A percentile compares a stretch with the other conserved stretches of the same genome.
Conservation (phyloP, 805 yeast genomes). For the Metschnikowia reukaufii region DNA sequence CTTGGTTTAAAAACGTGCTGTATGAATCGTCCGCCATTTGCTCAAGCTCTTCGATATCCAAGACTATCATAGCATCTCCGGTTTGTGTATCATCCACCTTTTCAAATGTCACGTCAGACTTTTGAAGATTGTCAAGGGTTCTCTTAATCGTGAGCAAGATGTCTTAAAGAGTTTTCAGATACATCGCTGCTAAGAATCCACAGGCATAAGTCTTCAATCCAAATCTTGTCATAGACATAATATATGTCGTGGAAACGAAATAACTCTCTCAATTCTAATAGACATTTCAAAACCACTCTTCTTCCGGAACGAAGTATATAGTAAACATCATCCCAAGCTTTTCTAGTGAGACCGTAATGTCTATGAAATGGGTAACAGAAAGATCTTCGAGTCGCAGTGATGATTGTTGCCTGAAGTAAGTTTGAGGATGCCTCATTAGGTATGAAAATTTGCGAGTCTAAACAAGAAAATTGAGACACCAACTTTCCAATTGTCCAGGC, state of each 20-base stretch:
- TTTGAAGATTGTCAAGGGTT: slow-evolving; percentile 38
- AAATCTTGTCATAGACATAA: slow-evolving; percentile 76
- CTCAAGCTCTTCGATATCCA: slow-evolving; percentile 20
- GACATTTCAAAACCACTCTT: slow-evolving; percentile 55
- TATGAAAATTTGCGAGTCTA: slow-evolving; percentile 59
- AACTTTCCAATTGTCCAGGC: slow-evolving; percentile 93
- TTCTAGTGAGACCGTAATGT: slow-evolving; percentile 55
- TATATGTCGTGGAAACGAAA: slow-evolving; percentile 83
- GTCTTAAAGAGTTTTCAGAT: slow-evolving; percentile 56
- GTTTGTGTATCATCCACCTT: slow-evolving; percentile 35
- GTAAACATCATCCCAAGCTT: slow-evolving; percentile 77
- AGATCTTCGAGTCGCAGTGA: slow-evolving; percentile 70
- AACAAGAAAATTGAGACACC: slow-evolving; percentile 70
- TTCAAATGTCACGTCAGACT: slow-evolving; percentile 55
- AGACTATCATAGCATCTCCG: slow-evolving; percentile 22
- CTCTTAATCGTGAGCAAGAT: slow-evolving; percentile 66
- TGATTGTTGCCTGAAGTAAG: slow-evolving; percentile 52
- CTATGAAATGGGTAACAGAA: slow-evolving; percentile 80
- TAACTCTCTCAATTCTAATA: slow-evolving; percentile 64
- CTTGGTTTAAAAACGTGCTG: slow-evolving; percentile 1
- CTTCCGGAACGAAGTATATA: slow-evolving; percentile 67
- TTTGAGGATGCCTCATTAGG: slow-evolving; percentile 24
- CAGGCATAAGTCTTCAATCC: slow-evolving; percentile 72
- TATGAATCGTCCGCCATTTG: slow-evolving; percentile 19
- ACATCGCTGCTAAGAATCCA: slow-evolving; percentile 69